phyloP scores from a whole-genome alignment of 179 eudicot species.

The Beta macrorhiza region DNA sequence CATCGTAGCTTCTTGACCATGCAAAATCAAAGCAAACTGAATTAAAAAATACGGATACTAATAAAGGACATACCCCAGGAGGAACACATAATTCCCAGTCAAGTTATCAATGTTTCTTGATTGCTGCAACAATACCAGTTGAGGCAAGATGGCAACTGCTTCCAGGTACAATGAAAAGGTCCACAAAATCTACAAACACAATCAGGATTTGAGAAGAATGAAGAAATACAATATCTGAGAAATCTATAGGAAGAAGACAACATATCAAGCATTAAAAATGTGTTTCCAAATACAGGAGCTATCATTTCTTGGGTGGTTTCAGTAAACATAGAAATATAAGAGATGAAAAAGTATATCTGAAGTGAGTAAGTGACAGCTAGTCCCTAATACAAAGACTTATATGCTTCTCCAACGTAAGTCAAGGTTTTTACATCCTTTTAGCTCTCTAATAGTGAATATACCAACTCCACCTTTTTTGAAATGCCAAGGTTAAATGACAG shows the following conservation, averaged over 20 bases:
- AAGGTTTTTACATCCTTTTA: background rate
- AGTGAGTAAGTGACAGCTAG: background rate
- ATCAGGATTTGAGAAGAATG: background rate
- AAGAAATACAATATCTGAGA: background rate
- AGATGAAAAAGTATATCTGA: background rate
- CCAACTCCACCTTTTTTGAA: too few species aligned
- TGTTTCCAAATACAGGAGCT: background rate
- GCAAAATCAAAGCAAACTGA: background rate
- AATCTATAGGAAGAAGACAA: background rate
- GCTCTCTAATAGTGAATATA: too few species aligned
- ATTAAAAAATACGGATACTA: background rate
- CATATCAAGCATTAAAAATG: background rate
- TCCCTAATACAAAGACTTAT: background rate
- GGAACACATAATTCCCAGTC: constrained; percentile 53
- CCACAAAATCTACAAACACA: constrained; percentile 45
- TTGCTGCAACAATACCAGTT: constrained; percentile 54
- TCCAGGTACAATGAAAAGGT: constrained; percentile 57
- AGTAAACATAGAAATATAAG: background rate
- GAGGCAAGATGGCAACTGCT: constrained; percentile 65
- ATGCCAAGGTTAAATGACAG: too few species aligned
- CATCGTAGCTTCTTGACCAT: background rate
- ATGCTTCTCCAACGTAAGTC: background rate
- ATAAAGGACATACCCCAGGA: constrained; percentile 41
- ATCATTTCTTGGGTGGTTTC: background rate
- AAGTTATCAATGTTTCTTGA: constrained; percentile 60